Evolutionary conservation across 371 early-diverging fungal species (phyloP), one percentile per base, ranked within the genome.

Genomic region (Mortierella sp.): DNA sequence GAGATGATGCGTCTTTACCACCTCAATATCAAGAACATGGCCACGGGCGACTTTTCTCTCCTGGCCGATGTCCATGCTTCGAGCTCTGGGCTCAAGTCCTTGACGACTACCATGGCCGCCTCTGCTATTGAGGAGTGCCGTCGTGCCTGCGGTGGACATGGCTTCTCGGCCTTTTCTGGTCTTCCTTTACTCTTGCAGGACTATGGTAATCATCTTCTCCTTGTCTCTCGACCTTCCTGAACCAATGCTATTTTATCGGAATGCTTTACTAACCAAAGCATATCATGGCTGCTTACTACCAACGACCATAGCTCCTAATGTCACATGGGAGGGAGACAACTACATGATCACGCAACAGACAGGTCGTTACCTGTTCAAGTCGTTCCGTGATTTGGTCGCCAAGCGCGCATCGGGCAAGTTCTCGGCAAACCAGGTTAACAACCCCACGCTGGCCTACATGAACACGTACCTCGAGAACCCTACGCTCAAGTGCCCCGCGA

Each of bases 301-400:
- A 28, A 31, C 21, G 19, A 34, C 1, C 26, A 26, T 19, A 63
- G 63, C 63, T 31, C 95, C 96, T 2, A 94, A 94, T 76, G 94
- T 92, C 45, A 96, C 95, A 48, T 95, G 95, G 95, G 97, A 97
- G 83, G 97, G 97, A 44, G 97, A 97, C 80, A 96, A 96, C 88
- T 95, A 93, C 77, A 88, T 96, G 28, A 84, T 97, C 78, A 94
- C 95, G 7, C 96, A 95, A 79, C 97, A 97, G 89, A 94, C 94
- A 1, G 88, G 93, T 24, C 94, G 95, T 10, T 95, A 94, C 82
- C 88, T 96, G 70, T 83, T 95, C 78, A 94, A 94, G 81, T 80
- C 82, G n/a, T 86, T 80, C 83, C 82, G 87, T 34, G 87, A 86
- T 5, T 42, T 86, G 75, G 87, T 86, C 7, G 80, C 87, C 68